Base-by-base conservation (phyloP, 2,329 filamentous ascomycete species). In the Bertia moriformis region DNA sequence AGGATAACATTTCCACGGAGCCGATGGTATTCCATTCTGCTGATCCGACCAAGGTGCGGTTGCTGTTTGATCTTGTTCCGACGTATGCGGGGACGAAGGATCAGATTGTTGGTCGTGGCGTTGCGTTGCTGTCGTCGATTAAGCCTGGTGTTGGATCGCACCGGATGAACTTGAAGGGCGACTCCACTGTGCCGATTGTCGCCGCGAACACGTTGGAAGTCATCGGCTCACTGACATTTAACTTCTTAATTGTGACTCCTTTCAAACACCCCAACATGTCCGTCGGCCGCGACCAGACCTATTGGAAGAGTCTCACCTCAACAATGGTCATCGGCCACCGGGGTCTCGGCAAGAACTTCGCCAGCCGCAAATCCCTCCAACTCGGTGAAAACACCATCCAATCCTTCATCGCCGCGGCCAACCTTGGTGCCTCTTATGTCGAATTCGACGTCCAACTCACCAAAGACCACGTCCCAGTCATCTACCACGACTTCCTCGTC, bases 1-100 rank as follows among this genome's bases (percentile, higher is more conserved):
- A 95, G 48, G 89, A 95, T 40, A 93, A 89, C 48, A 85, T 95
- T 47, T 81, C 83, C 24, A 96, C 91, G 0, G 89, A 95, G 49
- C 91, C 91, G 0, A 85, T 98, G 35, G 78, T 86, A 0, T 98
- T 98, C 59, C 85, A 78, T 41, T 80, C 89, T 0, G 69, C 60
- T 1, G 85, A 96, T 52, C 68, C 78, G 1, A 69, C 72, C 19
- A 85, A 86, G 50, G 88, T 95, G 42, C 93, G 89, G 55, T 65
- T 98, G 7, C 66, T 93, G 39, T 98, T 98, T 49, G 91, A 98
- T 50, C 84, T 98, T 47, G 78, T 96, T 2, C 91, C 89, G 1
- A 98, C 91, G 0, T 96, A 96, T 59, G 83, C 89, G 30, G 91
- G 89, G 3, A 83, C 83, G 48, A 71, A 91, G 46, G 86, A 94